Conservation (phyloP, 2,329 filamentous ascomycete species). For the Alternaria sp. region DNA sequence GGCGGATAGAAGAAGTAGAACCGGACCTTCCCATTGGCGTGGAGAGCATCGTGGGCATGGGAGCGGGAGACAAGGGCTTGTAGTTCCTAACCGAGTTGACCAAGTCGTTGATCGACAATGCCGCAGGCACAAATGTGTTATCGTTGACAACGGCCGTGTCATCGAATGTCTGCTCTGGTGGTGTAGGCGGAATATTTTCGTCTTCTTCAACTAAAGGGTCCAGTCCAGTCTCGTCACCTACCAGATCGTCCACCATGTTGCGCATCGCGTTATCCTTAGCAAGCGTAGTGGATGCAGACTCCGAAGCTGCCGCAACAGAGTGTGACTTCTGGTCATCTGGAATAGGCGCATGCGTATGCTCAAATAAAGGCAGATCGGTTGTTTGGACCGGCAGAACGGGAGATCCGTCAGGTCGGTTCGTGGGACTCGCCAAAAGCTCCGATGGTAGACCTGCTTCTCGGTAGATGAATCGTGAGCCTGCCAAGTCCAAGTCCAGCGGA, state of each 20-base stretch:
- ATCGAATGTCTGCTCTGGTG: conserved; percentile 57
- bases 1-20: conserved; percentile 49
- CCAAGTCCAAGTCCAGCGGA: conserved; percentile 59
- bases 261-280: conserved; percentile 61
- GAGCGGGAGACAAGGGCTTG: conserved; percentile 41
- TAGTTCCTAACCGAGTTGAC: conserved; percentile 51
- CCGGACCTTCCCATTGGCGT: conserved; percentile 46
- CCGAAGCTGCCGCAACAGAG: conserved; percentile 52
- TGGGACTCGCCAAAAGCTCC: conserved; percentile 59
- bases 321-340: conserved; percentile 49
- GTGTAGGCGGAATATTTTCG: conserved; percentile 57
- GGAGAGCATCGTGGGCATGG: conserved; percentile 34
- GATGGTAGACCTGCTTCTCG: conserved; percentile 62
- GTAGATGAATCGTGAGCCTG: conserved; percentile 62
- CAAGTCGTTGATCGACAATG: conserved; percentile 48
- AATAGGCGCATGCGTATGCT: conserved; percentile 31
- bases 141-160: conserved; percentile 49
- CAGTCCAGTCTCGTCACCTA: conserved; percentile 55
- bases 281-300: conserved; percentile 58
- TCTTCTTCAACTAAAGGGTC: conserved; percentile 54
- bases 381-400: conserved; percentile 49
- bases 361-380: conserved; percentile 51
- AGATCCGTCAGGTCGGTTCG: conserved; percentile 50
- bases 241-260: conserved; percentile 67
- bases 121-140: conserved; percentile 38